Base-by-base conservation (phyloP, 2,329 filamentous ascomycete genomes). In the Nemania serpens region DNA sequence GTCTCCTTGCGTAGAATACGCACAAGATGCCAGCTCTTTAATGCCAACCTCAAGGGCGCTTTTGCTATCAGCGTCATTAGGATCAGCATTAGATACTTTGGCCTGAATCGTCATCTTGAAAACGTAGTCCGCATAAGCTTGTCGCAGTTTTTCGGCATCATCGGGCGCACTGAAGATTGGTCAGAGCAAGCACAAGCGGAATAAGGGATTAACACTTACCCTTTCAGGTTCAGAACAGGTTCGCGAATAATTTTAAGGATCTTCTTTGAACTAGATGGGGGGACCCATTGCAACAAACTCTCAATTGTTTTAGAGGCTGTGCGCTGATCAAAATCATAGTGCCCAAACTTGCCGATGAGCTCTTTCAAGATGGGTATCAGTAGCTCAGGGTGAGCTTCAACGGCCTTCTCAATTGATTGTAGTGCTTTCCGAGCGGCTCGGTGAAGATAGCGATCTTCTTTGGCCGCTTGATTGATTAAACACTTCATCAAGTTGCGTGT, bases 301-400 rank as follows among this genome's bases (percentile, higher is more conserved):
- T 96, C 91, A 1, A 97, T 79, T 0, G 91, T 94, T 76, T 94
- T 96, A 1, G 89, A 90, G 73, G 90, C 95, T 0, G 93, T 96
- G 59, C 90, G 82, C 65, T 91, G 88, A 71, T 98, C 95, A 70
- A 98, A 95, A 71, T 90, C 91, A 67, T 91, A 87, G 1, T 84
- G 83, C 1, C 91, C 91, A 61, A 88, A 80, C 52, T 86, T 84
- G 39, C 86, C 84, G 45, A 95, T 82, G n/a, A 97, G 78, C 22
- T 85, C 84, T 42, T 82, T 80, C 12, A 95, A 77, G 6, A 94
- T 79, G 1, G 82, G 78, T 3, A 83, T 75, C 1, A 91, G 81
- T 20, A 88, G 80, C 5, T 79, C 77, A 0, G 88, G 85, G 5
- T 89, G 79, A 4, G 82, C 78, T 61, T 89, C 84, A 1, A 88